Evolutionary conservation across 2,329 filamentous ascomycete species (phyloP).

Genomic region (Colletotrichum orbiculare): DNA sequence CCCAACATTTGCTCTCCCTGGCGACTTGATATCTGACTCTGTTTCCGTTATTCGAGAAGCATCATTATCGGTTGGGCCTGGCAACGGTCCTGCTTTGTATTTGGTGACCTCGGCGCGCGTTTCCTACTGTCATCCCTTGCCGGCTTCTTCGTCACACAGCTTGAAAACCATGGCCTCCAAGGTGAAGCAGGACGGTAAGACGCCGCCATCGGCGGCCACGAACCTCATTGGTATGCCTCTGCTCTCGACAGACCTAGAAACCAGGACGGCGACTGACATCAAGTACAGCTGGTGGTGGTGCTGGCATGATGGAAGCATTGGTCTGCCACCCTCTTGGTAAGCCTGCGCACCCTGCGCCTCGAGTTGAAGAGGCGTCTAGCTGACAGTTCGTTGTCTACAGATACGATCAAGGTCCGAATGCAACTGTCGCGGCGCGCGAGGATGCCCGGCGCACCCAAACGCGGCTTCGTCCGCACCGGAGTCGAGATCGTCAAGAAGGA

Average conservation of each 20-base stretch:
- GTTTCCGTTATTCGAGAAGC: neutral
- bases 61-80: neutral
- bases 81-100: constrained; percentile 4
- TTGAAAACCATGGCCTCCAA: constrained; percentile 53
- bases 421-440: constrained; percentile 91
- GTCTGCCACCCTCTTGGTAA: constrained; percentile 92
- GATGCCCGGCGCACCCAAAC: constrained; percentile 83
- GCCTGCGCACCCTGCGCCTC: constrained; percentile 39
- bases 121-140: constrained; percentile 5
- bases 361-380: neutral
- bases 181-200: constrained; percentile 67
- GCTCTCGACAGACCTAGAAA: neutral
- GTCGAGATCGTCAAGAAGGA: constrained; percentile 88
- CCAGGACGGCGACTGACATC: constrained; percentile 14
- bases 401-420: constrained; percentile 99
- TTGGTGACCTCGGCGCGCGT: constrained; percentile 6
- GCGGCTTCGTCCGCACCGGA: constrained; percentile 90
- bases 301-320: constrained; percentile 99
- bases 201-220: constrained; percentile 85
- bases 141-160: constrained; percentile 4
- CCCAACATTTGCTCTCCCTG: constrained; percentile 5
- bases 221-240: constrained; percentile 83
- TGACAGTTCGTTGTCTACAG: constrained; percentile 52
- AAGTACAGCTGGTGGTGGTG: constrained; percentile 85
- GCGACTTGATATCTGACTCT: constrained; percentile 3